Conservation (phyloP, 225 moss, liverwort and hornwort genomes). For the Polytrichum commune region DNA sequence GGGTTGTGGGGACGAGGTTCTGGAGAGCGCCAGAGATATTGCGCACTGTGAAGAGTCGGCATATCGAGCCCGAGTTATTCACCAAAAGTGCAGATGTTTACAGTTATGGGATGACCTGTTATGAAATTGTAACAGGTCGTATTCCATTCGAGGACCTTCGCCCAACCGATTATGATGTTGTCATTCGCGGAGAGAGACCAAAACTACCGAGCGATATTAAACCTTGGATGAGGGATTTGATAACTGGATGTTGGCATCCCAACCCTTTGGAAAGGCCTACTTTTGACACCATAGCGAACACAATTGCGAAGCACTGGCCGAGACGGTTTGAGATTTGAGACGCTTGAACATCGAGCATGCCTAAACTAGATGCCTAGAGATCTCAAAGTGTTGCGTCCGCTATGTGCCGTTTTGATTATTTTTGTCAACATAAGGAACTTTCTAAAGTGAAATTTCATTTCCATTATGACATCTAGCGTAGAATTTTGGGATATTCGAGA, state of each 20-base stretch:
- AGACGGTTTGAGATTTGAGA: too few relatives aligned
- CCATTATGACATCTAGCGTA: too few relatives aligned
- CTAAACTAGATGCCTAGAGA: too few relatives aligned
- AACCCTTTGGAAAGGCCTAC: neutral
- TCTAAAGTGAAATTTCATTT: too few relatives aligned
- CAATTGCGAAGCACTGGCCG: too few relatives aligned
- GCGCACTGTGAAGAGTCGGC: neutral
- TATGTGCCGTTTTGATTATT: too few relatives aligned
- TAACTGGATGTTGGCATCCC: neutral
- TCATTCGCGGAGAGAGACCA: neutral
- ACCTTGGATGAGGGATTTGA: neutral
- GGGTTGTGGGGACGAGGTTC: neutral
- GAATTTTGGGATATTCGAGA: too few relatives aligned
- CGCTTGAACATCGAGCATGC: too few relatives aligned
- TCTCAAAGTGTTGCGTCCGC: too few relatives aligned
- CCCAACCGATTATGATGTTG: neutral
- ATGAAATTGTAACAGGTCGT: slow-evolving; percentile 3
- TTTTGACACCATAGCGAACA: neutral
- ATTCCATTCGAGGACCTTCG: neutral
- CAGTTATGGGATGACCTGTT: slow-evolving; percentile 9
- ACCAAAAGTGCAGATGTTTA: slow-evolving; percentile 1
- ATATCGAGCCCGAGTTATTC: neutral
- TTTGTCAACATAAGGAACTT: too few relatives aligned
- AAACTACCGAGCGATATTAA: neutral
- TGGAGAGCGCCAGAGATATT: slow-evolving; percentile 3